phyloP scores from a whole-genome alignment of 2,329 filamentous ascomycete species.

The Beauveria scarabaeidicola region DNA sequence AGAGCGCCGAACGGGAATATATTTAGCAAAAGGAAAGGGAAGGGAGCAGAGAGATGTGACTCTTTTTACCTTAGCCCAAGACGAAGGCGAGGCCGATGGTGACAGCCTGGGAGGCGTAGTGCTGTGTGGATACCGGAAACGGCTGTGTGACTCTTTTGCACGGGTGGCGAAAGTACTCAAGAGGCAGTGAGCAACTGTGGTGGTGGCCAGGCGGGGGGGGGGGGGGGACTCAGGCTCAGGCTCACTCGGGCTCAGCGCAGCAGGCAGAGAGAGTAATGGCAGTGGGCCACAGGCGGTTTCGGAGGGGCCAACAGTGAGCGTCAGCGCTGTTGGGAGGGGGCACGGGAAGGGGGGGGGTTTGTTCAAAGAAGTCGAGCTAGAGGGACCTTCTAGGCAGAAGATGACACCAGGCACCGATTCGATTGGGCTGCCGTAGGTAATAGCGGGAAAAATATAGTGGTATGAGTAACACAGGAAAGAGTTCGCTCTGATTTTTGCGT shows the following conservation, averaged over 20 bases:
- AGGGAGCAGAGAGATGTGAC: conserved; percentile 21
- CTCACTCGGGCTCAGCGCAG: neutral
- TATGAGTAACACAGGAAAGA: conserved; percentile 7
- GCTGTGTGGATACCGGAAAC: conserved; percentile 17
- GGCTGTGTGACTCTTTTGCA: conserved; percentile 29
- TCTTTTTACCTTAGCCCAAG: conserved; percentile 23
- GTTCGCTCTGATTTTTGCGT: neutral
- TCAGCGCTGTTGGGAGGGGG: neutral
- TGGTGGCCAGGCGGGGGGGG: conserved; percentile 19
- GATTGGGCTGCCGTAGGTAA: neutral
- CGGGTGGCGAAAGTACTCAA: conserved; percentile 27
- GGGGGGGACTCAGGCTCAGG: conserved; percentile 1
- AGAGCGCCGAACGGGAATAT: neutral
- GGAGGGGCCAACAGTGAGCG: conserved; percentile 21
- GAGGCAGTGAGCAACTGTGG: conserved; percentile 8
- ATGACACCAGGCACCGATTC: conserved; percentile 10
- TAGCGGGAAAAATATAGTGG: neutral
- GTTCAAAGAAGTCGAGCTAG: neutral
- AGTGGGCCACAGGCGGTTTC: conserved; percentile 26
- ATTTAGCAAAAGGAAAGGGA: neutral
- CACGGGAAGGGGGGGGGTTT: neutral
- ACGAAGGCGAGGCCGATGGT: conserved; percentile 19
- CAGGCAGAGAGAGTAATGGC: conserved; percentile 9
- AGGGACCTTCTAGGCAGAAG: neutral
- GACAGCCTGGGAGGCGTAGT: conserved; percentile 17